phyloP scores from a whole-genome alignment of 495 filamentous ascomycete genomes.

The Aspergillus carlsbadensis region DNA sequence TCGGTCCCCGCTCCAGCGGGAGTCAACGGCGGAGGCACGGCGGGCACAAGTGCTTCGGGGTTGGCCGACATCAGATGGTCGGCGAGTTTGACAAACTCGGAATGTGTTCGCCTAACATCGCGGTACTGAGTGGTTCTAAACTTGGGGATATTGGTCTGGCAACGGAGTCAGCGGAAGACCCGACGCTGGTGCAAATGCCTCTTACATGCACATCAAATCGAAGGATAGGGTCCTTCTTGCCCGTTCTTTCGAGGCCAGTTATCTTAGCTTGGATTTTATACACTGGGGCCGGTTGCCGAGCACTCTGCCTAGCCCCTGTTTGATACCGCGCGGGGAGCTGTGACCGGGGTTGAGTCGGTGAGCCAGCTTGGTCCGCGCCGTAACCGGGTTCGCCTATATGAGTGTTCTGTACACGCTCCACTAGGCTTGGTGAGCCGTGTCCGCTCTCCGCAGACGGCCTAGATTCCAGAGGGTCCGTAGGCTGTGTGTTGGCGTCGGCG shows the following conservation, averaged over 20 bases:
- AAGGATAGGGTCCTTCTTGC: slow-evolving; percentile 92
- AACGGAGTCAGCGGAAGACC: slow-evolving; percentile 12
- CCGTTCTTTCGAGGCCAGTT: slow-evolving; percentile 85
- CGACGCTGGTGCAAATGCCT: slow-evolving; percentile 1
- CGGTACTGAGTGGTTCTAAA: slow-evolving; percentile 98
- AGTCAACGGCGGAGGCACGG: slow-evolving; percentile 85
- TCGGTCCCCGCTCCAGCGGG: slow-evolving; percentile 95
- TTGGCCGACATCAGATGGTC: slow-evolving; percentile 94
- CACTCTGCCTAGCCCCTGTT: slow-evolving; percentile 41
- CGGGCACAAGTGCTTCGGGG: slow-evolving; percentile 96
- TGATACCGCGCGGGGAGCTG: slow-evolving; percentile 50
- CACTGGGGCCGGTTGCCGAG: slow-evolving; percentile 52
- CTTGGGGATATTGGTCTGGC: slow-evolving; percentile 92
- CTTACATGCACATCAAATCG: slow-evolving; percentile 96
- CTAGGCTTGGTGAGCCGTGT: slow-evolving; percentile 37
- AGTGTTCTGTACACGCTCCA: slow-evolving; percentile 44
- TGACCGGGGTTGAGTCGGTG: slow-evolving; percentile 45
- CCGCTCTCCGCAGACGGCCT: slow-evolving; percentile 12
- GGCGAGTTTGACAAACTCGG: slow-evolving; percentile 91
- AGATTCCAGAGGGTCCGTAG: slow-evolving; percentile 18
- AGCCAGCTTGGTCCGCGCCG: slow-evolving; percentile 39
- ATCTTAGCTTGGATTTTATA: slow-evolving; percentile 93
- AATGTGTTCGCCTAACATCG: slow-evolving; percentile 91
- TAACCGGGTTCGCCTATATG: slow-evolving; percentile 42
- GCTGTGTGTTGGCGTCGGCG: slow-evolving; percentile 27